Evolutionary conservation across 73 alveolate species (phyloP).

Genomic region (Breviolum minutum): DNA sequence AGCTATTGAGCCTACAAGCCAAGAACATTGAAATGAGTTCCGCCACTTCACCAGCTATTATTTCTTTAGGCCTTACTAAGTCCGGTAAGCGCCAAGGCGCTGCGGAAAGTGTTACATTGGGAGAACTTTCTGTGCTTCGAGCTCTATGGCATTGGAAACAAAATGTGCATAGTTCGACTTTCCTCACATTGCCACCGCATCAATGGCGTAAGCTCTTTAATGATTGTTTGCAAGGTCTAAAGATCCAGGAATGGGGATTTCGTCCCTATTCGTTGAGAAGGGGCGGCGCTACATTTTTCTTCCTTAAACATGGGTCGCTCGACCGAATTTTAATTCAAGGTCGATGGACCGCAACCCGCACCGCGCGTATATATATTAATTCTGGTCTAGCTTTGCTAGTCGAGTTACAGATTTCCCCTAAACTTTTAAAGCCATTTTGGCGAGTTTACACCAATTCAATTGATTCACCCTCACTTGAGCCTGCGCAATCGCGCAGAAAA

Average conservation of each 20-base stretch:
- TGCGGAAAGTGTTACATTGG: background rate
- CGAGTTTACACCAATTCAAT: background rate
- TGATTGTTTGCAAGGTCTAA: background rate
- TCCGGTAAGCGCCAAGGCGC: background rate
- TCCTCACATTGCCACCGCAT: too few relatives aligned
- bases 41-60: background rate
- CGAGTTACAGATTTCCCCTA: background rate
- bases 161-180: background rate
- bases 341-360: background rate
- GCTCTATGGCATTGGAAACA: background rate
- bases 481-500: background rate
- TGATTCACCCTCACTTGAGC: background rate
- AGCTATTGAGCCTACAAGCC: background rate
- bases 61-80: background rate
- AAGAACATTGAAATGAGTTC: background rate
- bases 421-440: background rate
- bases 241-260: background rate
- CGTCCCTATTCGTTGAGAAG: background rate
- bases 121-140: background rate
- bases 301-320: background rate
- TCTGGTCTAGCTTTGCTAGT: background rate
- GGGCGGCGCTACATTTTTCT: background rate
- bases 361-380: background rate
- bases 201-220: background rate
- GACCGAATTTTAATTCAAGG: background rate